Base-by-base conservation (phyloP, 805 yeast species). In the Zygosaccharomyces pseudorouxii region DNA sequence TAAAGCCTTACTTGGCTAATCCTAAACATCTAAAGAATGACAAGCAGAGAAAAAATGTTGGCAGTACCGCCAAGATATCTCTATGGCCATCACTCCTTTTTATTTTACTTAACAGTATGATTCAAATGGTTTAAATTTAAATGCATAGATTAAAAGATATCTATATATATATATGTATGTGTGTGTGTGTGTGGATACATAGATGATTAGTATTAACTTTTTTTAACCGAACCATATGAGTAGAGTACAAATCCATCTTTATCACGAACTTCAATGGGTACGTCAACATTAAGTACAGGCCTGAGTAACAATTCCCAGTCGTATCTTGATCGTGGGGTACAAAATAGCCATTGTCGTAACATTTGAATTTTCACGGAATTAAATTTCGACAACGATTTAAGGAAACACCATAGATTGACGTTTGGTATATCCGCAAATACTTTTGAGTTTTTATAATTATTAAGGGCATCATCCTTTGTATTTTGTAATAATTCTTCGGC, bases 171-270 rank as follows among this genome's bases (percentile, higher is more conserved):
- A 22, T 22, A 22, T 20, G 22, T 20, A 5, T 20, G 22, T 20
- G 22, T 4, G 23, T 22, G 23, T 22, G 23, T 22, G 23, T 22
- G 23, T 22, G 23, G 23, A 29, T 29, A 29, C 14, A 20, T 22
- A 22, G 23, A 14, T 38, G 20, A 19, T 12, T 23, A 18, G n/a
- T 11, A 41, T 19, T 12, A 41, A 29, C 18, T 8, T 19, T 29
- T 41, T 23, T 41, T 41, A 9, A 41, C 28, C 18, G 51, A 29
- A 39, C 69, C 64, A 47, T 63, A 58, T 23, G 73, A 62, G 50
- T 74, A 74, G 44, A 72, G 71, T 51, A 77, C 70, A 55, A 74
- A 59, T n/a, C 69, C 73, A 56, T 67, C 71, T 38, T 54, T 64
- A 47, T 67, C 74, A 40, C 63, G 59, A 1, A 71, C 73, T 43